These are phyloP conservation scores for Thielaviopsis euricoi DNA, from an alignment of 2,329 filamentous ascomycete species.

Conservation along the genomic window DNA sequence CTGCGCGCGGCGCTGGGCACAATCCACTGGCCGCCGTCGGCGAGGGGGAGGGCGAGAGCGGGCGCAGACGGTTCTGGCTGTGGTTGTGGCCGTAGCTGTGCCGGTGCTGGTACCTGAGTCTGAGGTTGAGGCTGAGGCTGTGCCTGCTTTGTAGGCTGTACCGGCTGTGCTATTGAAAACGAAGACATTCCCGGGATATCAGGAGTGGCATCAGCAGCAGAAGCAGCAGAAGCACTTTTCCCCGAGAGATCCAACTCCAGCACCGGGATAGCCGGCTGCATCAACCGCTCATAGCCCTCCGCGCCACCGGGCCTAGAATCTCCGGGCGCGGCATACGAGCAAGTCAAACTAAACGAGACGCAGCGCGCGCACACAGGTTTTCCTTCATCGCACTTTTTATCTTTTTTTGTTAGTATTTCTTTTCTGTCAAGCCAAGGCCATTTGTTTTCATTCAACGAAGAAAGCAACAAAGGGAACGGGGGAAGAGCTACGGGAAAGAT, in stretches of 20 bases:
- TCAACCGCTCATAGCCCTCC: neutral
- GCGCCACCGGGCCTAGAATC: conserved; percentile 14
- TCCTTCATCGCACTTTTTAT: conserved; percentile 33
- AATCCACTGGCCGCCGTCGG: neutral
- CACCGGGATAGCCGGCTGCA: conserved; percentile 3
- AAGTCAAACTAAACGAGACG: conserved; percentile 27
- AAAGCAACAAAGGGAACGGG: too few species aligned
- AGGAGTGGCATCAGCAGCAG: too few species aligned
- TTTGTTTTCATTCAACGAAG: too few species aligned
- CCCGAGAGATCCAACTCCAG: neutral
- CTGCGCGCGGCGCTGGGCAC: neutral
- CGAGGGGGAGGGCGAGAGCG: neutral
- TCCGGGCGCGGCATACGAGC: conserved; percentile 25
- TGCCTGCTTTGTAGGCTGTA: too few species aligned
- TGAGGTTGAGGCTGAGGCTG: too few species aligned
- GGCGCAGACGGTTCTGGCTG: neutral
- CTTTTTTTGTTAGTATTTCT: too few species aligned
- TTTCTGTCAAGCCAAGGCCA: too few species aligned
- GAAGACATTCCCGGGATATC: neutral
- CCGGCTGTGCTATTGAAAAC: neutral
- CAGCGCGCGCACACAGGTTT: conserved; percentile 34
- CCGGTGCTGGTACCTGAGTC: too few species aligned
- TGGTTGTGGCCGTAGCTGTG: too few species aligned
- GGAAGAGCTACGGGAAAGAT: neutral
- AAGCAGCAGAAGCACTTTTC: too few species aligned